phyloP scores from a whole-genome alignment of 2,329 filamentous ascomycete genomes.

The Neopestalotiopsis rosae region DNA sequence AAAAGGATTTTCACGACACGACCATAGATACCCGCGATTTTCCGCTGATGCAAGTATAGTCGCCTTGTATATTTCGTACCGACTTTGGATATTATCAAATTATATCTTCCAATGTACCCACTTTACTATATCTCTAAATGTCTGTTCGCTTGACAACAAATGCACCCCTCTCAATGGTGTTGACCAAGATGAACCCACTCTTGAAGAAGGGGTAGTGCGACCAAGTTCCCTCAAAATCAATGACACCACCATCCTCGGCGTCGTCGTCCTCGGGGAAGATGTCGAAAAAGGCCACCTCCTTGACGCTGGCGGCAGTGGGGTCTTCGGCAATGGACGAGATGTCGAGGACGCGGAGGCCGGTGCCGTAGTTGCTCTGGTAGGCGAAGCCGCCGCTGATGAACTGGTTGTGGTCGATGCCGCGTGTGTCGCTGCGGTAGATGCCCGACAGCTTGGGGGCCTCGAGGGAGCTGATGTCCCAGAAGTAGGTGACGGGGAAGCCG shows the following conservation, averaged over 20 bases:
- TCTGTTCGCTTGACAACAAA: constrained; percentile 48
- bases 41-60: not conserved
- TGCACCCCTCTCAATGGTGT: constrained; percentile 57
- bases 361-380: constrained; percentile 57
- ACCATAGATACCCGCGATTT: not conserved
- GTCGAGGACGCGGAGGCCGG: constrained; percentile 50
- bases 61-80: not conserved
- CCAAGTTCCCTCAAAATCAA: constrained; percentile 52
- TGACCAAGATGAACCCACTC: constrained; percentile 54
- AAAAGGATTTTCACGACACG: constrained; percentile 4
- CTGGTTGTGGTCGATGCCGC: constrained; percentile 54
- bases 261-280: constrained; percentile 56
- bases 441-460: constrained; percentile 49
- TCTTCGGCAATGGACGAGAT: constrained; percentile 42
- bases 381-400: constrained; percentile 49
- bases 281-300: constrained; percentile 56
- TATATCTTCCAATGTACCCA: not conserved
- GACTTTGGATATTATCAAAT: not conserved
- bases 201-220: constrained; percentile 54
- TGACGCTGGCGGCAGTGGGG: constrained; percentile 50
- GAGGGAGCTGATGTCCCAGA: constrained; percentile 53
- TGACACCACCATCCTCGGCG: constrained; percentile 40
- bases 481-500: constrained; percentile 54
- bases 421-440: constrained; percentile 44
- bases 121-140: constrained; percentile 10